Percentiles rank a stretch among this genome's conserved stretches.
These are phyloP conservation scores for Talaromyces wortmannii DNA, from an alignment of 495 filamentous ascomycete genomes.

Conservation along the genomic window DNA sequence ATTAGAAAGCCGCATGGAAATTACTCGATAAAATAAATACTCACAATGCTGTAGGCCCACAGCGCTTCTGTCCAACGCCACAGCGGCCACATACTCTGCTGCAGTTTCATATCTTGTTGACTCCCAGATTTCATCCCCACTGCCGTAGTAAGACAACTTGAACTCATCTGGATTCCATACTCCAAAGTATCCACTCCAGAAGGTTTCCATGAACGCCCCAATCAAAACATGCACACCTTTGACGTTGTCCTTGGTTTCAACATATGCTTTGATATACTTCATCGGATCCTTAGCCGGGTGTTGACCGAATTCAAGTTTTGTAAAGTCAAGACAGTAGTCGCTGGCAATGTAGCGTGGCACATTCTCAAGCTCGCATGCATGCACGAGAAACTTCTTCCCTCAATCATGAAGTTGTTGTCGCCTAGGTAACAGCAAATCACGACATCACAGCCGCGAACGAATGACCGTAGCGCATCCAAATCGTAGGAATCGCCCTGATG, in stretches of 20 bases:
- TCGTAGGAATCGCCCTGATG: conserved; percentile 14
- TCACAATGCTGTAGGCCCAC: no score
- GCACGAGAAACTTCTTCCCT: conserved; percentile 31
- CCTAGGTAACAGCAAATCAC: conserved; percentile 33
- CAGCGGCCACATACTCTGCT: no score
- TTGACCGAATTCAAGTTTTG: conserved; percentile 22
- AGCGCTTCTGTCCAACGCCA: no score
- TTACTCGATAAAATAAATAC: no score
- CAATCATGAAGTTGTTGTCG: conserved; percentile 25
- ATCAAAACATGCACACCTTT: conserved; percentile 25
- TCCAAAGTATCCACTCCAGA: conserved; percentile 12
- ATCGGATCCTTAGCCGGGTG: conserved; percentile 30
- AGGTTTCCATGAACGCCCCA: conserved; percentile 18
- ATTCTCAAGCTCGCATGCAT: conserved; percentile 25
- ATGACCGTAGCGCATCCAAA: conserved; percentile 8
- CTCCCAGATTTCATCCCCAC: conserved; percentile 24
- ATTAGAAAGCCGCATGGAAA: no score
- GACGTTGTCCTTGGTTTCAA: conserved; percentile 27
- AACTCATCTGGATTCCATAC: conserved; percentile 12
- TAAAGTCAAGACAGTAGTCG: conserved; percentile 31
- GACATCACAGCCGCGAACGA: conserved; percentile 10
- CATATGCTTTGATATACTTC: conserved; percentile 29
- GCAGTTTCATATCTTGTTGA: no score
- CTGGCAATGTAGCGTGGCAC: conserved; percentile 31
- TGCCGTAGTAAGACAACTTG: conserved; percentile 22